Percentiles rank a stretch among this genome's conserved stretches.
These are phyloP conservation scores for Pichia sp. DNA, from an alignment of 1,139 yeast species.

Conservation along the genomic window DNA sequence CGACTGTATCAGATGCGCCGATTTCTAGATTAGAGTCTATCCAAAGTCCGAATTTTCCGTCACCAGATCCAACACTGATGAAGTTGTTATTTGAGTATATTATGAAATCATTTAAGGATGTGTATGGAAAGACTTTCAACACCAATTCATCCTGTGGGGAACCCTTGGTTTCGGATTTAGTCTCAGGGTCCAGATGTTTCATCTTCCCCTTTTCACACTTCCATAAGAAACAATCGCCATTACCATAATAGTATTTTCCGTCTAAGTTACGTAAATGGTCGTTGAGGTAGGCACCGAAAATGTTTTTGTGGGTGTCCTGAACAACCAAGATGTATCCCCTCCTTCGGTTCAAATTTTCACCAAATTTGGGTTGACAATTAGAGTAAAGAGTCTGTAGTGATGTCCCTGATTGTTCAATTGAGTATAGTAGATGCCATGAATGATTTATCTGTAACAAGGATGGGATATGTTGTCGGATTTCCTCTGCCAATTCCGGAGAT, in stretches of 20 bases:
- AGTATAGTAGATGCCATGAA: slow-evolving; percentile 72
- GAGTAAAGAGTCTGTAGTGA: slow-evolving; percentile 70
- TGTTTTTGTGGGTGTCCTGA: slow-evolving; percentile 51
- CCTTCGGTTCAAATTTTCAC: slow-evolving; percentile 28
- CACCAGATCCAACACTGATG: slow-evolving; percentile 86
- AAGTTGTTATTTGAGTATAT: slow-evolving; percentile 75
- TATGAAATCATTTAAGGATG: slow-evolving; percentile 82
- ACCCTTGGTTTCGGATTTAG: neutral
- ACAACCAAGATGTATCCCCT: slow-evolving; percentile 70
- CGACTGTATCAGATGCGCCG: slow-evolving; percentile 74
- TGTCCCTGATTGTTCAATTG: slow-evolving; percentile 88
- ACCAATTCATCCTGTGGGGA: too few species aligned
- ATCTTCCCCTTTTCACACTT: slow-evolving; percentile 42
- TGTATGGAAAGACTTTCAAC: slow-evolving; percentile 79
- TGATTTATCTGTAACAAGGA: slow-evolving; percentile 69
- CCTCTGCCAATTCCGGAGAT: slow-evolving; percentile 57
- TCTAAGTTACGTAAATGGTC: slow-evolving; percentile 68
- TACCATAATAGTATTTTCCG: slow-evolving; percentile 74
- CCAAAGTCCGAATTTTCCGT: slow-evolving; percentile 91
- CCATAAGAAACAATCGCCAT: slow-evolving; percentile 95
- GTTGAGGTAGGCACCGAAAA: slow-evolving; percentile 81
- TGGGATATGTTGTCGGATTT: slow-evolving; percentile 67
- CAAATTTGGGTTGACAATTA: slow-evolving; percentile 17
- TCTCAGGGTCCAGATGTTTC: slow-evolving; percentile 11
- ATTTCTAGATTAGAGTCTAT: slow-evolving; percentile 63